A percentile compares a stretch with the other conserved stretches of the same genome.
These are phyloP conservation scores for Heliamphora exappendiculata DNA, from an alignment of 148 eudicot species.

Conservation along the genomic window DNA sequence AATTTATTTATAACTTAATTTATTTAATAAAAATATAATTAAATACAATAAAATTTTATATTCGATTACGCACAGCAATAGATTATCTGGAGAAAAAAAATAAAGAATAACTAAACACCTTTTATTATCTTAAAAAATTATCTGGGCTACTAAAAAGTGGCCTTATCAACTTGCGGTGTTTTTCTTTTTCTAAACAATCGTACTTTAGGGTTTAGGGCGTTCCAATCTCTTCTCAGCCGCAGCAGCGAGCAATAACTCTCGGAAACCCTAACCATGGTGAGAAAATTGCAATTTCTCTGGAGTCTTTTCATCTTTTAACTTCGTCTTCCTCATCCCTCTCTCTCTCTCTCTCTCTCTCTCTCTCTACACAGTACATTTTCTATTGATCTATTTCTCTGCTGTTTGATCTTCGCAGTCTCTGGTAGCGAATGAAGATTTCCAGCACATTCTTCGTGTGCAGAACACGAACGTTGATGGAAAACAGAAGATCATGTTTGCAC, in stretches of 20 bases:
- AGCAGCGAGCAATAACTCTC: not conserved
- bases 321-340: not conserved
- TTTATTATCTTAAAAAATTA: no score
- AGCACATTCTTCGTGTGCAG: slow-evolving; percentile 83
- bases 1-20: no score
- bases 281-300: not conserved
- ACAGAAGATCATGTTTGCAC: slow-evolving; percentile 88
- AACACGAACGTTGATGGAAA: slow-evolving; percentile 93
- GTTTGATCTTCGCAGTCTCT: slow-evolving; percentile 41
- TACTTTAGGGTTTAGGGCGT: not conserved
- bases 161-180: no score
- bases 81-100: no score
- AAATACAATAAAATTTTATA: no score
- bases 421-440: slow-evolving; percentile 82
- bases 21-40: no score
- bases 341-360: not conserved
- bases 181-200: no score
- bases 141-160: no score
- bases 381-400: not conserved
- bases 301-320: not conserved
- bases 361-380: not conserved
- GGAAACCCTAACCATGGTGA: slow-evolving; percentile 11
- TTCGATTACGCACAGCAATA: no score
- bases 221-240: not conserved
- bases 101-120: no score